These are phyloP conservation scores for Diaporthe citriasiana DNA, from an alignment of 2,329 filamentous ascomycete species.

Conservation along the genomic window DNA sequence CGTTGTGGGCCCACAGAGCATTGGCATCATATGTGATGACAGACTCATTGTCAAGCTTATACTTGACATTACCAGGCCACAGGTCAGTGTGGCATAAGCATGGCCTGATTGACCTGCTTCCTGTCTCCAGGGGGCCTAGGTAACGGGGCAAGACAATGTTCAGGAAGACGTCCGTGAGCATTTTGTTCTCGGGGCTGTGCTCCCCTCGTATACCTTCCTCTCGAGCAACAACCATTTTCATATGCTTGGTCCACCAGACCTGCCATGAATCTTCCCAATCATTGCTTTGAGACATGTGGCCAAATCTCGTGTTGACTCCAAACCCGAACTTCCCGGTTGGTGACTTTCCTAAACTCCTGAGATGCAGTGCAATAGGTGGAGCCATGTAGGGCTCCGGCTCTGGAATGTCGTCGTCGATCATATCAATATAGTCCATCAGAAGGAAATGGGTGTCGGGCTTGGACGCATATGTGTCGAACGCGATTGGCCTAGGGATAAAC, in stretches of 20 bases:
- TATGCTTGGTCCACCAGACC: constrained; percentile 1
- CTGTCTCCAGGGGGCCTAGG: background rate
- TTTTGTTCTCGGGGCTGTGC: no score
- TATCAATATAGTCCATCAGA: background rate
- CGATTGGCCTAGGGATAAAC: background rate
- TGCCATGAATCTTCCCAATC: constrained; percentile 9
- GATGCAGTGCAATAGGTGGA: background rate
- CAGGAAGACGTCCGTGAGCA: background rate
- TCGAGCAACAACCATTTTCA: background rate
- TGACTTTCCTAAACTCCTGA: background rate
- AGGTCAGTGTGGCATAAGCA: constrained; percentile 4
- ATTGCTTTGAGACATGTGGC: background rate
- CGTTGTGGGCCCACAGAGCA: background rate
- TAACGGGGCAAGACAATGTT: background rate
- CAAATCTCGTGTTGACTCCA: background rate
- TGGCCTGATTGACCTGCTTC: background rate
- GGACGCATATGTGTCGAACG: background rate
- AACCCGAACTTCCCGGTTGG: background rate
- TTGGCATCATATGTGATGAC: background rate
- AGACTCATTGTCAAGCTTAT: background rate
- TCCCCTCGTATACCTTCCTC: background rate
- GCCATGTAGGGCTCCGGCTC: background rate
- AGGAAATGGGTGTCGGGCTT: background rate
- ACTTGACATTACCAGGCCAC: constrained; percentile 7
- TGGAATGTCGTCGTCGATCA: background rate